These are phyloP conservation scores for Biancaea sappan DNA, from an alignment of 306 rosid genomes.

Conservation along the genomic window DNA sequence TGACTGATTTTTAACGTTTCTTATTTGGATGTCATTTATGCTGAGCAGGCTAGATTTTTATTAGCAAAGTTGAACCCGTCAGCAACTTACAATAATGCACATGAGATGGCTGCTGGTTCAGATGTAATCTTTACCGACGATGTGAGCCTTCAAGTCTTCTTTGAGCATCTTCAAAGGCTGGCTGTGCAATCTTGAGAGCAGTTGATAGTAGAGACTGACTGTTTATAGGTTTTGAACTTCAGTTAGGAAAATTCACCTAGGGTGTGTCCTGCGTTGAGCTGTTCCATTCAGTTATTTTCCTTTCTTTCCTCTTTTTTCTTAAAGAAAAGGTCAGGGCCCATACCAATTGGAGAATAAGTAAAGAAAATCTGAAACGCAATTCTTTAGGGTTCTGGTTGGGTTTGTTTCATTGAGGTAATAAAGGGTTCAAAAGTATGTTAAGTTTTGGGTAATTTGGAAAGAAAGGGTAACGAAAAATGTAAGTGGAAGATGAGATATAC, in stretches of 20 bases:
- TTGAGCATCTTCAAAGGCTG: constrained; percentile 90
- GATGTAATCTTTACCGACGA: constrained; percentile 89
- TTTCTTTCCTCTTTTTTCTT: constrained; percentile 44
- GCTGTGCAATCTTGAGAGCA: constrained; percentile 60
- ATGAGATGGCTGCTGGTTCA: constrained; percentile 83
- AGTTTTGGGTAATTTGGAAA: constrained; percentile 39
- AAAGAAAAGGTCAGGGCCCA: constrained; percentile 40
- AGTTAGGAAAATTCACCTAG: constrained; percentile 42
- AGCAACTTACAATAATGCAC: constrained; percentile 76
- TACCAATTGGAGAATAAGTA: constrained; percentile 44
- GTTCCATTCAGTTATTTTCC: constrained; percentile 40
- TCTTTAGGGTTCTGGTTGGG: constrained; percentile 51
- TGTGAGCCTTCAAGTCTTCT: constrained; percentile 91
- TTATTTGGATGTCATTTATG: constrained; percentile 32
- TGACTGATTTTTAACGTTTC: no score
- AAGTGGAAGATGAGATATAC: constrained; percentile 43
- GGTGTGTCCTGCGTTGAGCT: constrained; percentile 34
- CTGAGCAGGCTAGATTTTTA: constrained; percentile 78
- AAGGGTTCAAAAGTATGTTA: constrained; percentile 33
- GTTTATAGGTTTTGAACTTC: constrained; percentile 40
- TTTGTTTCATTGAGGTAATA: constrained; percentile 43
- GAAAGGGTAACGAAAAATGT: constrained; percentile 45
- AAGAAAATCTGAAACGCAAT: constrained; percentile 42
- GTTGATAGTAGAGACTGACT: constrained; percentile 31
- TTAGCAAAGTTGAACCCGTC: constrained; percentile 92